Base-by-base conservation (phyloP, 2,329 filamentous ascomycete species). In the Fusarium sp. region DNA sequence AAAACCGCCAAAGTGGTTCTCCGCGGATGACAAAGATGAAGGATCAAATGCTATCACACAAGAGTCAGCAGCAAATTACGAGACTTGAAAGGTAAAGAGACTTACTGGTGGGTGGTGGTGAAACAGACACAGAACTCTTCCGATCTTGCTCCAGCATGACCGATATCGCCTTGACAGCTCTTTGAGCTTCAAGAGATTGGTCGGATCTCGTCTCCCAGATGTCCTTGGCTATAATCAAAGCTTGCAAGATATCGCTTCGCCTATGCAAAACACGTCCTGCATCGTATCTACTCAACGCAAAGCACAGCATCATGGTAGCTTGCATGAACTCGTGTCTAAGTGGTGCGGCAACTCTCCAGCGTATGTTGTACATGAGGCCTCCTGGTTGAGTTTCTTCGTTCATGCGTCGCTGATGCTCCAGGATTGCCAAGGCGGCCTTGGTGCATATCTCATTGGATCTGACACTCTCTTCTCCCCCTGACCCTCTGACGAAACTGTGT, bases 271-370 rank as follows among this genome's bases (percentile, higher is more conserved):
- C 20, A 27, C 38, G 42, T 7, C 38, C 53, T 7, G n/a, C 18
- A 5, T 60, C 38, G 4, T 27, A 54, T 46, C 50, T 63, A 29
- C 57, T 73, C 15, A 75, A 27, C 11, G 62, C 57, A 55, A 70
- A 62, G 44, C 72, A 74, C 14, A 72, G n/a, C 69, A 74, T 74
- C 59, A 65, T 70, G 14, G 62, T 72, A 27, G 69, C 65, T 33
- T 65, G 72, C 11, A 74, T 45, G 29, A 74, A 72, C 29, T 74
- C 72, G 22, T 63, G 62, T 11, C 62, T 70, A 14, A 74, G 62
- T 18, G 65, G 65, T 13, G 72, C 50, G 9, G 62, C 53, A 36
- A 74, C 66, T 33, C 69, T 72, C 69, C 72, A 74, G 18, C 65
- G 69, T n/a, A 74, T 70, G 41, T 50, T 49, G 41, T 70, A 71